Evolutionary conservation across 768 basidiomycete genomes (phyloP).

Genomic region (Auriscalpium orientale): DNA sequence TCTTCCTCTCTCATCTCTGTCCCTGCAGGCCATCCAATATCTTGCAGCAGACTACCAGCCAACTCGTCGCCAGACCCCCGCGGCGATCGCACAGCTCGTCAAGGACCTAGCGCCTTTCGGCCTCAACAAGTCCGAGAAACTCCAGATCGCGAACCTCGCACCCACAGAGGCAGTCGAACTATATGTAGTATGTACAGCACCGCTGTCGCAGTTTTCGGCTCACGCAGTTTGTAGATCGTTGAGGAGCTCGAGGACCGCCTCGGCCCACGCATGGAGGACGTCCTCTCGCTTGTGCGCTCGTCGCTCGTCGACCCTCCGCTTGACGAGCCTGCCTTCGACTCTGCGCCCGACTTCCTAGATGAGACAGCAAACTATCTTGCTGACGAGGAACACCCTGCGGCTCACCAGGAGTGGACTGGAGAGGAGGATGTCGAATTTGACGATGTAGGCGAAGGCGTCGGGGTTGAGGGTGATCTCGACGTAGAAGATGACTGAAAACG

Average conservation of each 20-base stretch:
- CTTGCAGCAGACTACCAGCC: conserved; percentile 72
- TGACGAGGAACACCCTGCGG: background rate
- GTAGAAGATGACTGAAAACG: conserved; percentile 11
- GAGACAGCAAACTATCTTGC: background rate
- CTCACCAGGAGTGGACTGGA: conserved; percentile 9
- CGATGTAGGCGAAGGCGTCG: conserved; percentile 14
- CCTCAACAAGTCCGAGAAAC: conserved; percentile 86
- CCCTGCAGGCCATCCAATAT: conserved; percentile 71
- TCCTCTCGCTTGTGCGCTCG: conserved; percentile 49
- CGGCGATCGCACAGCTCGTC: conserved; percentile 58
- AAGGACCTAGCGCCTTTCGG: conserved; percentile 57
- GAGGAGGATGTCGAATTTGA: conserved; percentile 8
- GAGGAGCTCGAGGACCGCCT: conserved; percentile 87
- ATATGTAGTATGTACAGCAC: conserved; percentile 61
- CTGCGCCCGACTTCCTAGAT: conserved; percentile 2
- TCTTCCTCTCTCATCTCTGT: background rate
- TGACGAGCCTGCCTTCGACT: background rate
- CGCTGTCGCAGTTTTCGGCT: background rate
- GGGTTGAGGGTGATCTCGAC: conserved; percentile 18
- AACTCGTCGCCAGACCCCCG: conserved; percentile 53
- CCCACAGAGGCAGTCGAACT: conserved; percentile 80
- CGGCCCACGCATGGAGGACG: conserved; percentile 58
- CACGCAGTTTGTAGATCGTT: conserved; percentile 53
- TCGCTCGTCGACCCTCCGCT: conserved; percentile 24
- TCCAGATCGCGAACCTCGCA: conserved; percentile 86